Conservation (phyloP, 306 rosid genomes). For the Cyclanthera cordifolia region DNA sequence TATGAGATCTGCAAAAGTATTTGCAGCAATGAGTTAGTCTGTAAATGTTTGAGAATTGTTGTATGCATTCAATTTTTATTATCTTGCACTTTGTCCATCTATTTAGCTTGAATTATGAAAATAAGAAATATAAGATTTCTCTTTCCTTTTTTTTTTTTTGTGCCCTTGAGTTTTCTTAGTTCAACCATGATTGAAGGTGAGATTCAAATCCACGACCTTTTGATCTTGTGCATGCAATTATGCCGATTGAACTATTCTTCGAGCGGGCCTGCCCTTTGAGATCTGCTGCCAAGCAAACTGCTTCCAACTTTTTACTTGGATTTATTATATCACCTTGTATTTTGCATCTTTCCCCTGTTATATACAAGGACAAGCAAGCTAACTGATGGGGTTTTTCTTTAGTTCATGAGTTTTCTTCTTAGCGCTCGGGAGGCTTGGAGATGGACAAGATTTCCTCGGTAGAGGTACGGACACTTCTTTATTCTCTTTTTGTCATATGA, state of each 20-base stretch:
- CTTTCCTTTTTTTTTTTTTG: background rate
- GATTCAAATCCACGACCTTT: too few species aligned
- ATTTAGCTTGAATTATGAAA: slow-evolving; percentile 6
- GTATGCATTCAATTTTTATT: background rate
- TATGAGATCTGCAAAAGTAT: slow-evolving; percentile 8
- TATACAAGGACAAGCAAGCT: background rate
- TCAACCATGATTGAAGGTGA: too few species aligned
- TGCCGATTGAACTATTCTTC: too few species aligned
- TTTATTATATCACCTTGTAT: background rate
- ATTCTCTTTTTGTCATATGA: too few species aligned
- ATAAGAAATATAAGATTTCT: slow-evolving; percentile 7
- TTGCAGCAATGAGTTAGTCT: slow-evolving; percentile 11
- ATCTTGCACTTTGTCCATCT: background rate
- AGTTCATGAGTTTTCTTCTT: background rate
- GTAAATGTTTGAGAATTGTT: slow-evolving; percentile 11
- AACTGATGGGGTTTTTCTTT: background rate
- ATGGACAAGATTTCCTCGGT: background rate
- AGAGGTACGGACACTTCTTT: background rate
- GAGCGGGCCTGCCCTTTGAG: background rate
- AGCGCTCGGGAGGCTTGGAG: background rate
- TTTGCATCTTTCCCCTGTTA: background rate
- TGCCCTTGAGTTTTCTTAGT: background rate
- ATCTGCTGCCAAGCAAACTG: background rate
- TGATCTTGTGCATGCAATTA: too few species aligned
- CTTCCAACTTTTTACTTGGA: background rate